Conservation (phyloP, 164 flowering plant species). For the Protea cynaroides region DNA sequence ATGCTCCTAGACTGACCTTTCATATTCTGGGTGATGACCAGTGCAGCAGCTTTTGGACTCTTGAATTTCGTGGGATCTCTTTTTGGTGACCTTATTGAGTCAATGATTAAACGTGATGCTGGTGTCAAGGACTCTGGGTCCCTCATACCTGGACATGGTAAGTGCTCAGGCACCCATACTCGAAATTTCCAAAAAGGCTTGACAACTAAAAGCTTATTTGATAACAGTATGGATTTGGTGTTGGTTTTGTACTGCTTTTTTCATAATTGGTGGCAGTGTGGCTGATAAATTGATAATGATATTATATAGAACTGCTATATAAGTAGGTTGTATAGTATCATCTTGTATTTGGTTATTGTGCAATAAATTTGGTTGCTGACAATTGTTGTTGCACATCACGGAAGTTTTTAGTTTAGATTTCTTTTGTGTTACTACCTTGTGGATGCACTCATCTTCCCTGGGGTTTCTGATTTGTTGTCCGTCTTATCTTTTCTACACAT, state of each 20-base stretch:
- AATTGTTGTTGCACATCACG: no score
- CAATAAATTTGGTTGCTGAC: no score
- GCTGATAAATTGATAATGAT: background rate
- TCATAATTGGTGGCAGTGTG: background rate
- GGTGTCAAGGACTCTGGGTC: slow-evolving; percentile 98
- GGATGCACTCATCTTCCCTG: no score
- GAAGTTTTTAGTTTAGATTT: no score
- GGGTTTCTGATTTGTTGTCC: no score
- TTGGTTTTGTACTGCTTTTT: background rate
- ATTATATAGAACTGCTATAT: background rate
- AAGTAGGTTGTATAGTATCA: no score
- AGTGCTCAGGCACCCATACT: slow-evolving; percentile 3
- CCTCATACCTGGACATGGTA: slow-evolving; percentile 98
- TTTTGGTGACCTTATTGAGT: slow-evolving; percentile 92
- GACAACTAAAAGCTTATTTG: background rate
- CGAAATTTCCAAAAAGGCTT: background rate
- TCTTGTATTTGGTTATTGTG: no score
- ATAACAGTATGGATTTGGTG: background rate
- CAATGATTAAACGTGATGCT: slow-evolving; percentile 98
- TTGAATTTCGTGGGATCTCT: slow-evolving; percentile 86
- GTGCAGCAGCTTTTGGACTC: slow-evolving; percentile 73
- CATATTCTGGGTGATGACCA: slow-evolving; percentile 17
- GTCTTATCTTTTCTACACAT: no score
- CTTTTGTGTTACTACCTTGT: no score
- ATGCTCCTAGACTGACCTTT: no score